Percentiles rank a stretch among this genome's conserved stretches.
These are phyloP conservation scores for Bipolaris sorokiniana DNA, from an alignment of 2,329 filamentous ascomycete species.

Conservation along the genomic window DNA sequence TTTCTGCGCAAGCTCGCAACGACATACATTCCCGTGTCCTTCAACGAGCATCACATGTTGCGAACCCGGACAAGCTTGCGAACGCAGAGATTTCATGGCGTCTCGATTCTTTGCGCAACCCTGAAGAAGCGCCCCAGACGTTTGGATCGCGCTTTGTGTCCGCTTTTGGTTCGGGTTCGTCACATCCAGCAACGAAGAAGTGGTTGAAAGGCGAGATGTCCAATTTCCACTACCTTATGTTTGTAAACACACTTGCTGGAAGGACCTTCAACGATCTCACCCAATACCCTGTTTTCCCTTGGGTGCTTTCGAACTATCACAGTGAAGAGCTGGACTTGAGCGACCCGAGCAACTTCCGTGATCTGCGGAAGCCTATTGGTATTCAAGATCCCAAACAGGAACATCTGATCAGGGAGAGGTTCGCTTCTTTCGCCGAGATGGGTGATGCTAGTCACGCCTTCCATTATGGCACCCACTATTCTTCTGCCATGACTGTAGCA, in stretches of 20 bases:
- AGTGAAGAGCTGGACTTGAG: constrained; percentile 89
- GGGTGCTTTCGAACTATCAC: constrained; percentile 94
- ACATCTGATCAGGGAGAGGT: constrained; percentile 80
- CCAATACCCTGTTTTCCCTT: constrained; percentile 97
- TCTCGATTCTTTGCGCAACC: constrained; percentile 78
- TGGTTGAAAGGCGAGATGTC: constrained; percentile 96
- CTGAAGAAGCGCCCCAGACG: constrained; percentile 67
- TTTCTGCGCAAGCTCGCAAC: constrained; percentile 75
- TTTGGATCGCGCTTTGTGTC: constrained; percentile 90
- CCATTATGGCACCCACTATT: constrained; percentile 98
- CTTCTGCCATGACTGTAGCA: constrained; percentile 97
- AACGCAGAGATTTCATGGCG: constrained; percentile 91
- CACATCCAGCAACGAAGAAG: constrained; percentile 82
- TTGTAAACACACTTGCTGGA: constrained; percentile 96
- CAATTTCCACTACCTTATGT: constrained; percentile 98
- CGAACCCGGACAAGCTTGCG: constrained; percentile 69
- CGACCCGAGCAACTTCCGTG: constrained; percentile 83
- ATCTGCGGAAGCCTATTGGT: constrained; percentile 95
- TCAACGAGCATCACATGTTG: constrained; percentile 79
- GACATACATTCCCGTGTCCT: constrained; percentile 79
- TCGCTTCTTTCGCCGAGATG: constrained; percentile 88
- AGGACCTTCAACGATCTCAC: constrained; percentile 97
- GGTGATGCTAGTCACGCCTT: constrained; percentile 80
- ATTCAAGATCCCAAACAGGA: constrained; percentile 81
- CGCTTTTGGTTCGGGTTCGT: constrained; percentile 83